Evolutionary conservation across 192 early-diverging fungal genomes (phyloP), one percentile per base, ranked within the genome.

Genomic region (Ambispora gerdemannii): DNA sequence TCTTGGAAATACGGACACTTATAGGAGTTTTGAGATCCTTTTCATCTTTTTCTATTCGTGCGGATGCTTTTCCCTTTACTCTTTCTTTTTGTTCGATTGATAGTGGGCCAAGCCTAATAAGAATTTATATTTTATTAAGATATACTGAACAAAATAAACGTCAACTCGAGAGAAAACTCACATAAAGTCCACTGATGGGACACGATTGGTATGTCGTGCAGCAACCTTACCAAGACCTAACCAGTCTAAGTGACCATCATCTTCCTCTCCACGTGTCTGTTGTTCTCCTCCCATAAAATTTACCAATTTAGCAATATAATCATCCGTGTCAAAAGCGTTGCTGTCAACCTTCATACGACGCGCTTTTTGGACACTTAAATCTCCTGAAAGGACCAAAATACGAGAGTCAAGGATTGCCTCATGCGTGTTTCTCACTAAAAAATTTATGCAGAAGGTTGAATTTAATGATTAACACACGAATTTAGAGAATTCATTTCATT

Each of bases 371-470:
- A 86, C 86, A 49, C 85, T 84, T 28, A 94, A 71, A 63, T 92
- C 89, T 1, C 93, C 86, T 0, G 91, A 85, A 15, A 87, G 62
- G 6, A 94, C 82, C 20, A 98, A 80, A 2, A 95, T 74, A 13
- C 84, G 83, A n/a, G 93, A 88, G 85, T 98, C 95, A 28, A 98
- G 78, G 0, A 90, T 86, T 11, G 94, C 94, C 81, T 98, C 96
- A 31, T 92, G 86, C 0, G 93, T 88, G 63, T 87, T 86, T 33
- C 78, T 75, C 1, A 98, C 96, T 90, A 25, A 49, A 22, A 32
- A 8, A n/a, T n/a, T n/a, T n/a, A n/a, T n/a, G n/a, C n/a, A n/a
- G n/a, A 63, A 59, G 22, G 30, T 47, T 27, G 25, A 28, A 38
- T 56, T 24, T 3, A n/a, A n/a, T n/a, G n/a, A n/a, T n/a, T n/a